Conservation (phyloP, 371 early-diverging fungal genomes). For the Mucor mucedo region DNA sequence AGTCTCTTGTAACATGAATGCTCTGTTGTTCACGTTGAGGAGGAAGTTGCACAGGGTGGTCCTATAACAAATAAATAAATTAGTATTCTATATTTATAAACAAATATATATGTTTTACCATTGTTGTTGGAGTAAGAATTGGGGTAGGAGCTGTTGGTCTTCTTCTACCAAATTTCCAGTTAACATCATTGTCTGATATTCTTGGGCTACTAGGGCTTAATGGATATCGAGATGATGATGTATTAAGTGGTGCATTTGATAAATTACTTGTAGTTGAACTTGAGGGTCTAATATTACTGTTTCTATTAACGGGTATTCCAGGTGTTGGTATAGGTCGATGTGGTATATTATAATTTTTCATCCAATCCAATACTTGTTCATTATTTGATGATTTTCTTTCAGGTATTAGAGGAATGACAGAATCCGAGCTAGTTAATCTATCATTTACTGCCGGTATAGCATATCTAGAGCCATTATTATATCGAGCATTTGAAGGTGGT, state of each 20-base stretch:
- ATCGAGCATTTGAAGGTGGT: conserved; percentile 8
- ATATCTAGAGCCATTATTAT: conserved; percentile 16
- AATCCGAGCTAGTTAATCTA: conserved; percentile 11
- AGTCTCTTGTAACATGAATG: conserved; percentile 40
- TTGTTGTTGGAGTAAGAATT: not conserved
- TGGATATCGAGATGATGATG: not conserved
- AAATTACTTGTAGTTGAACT: not conserved
- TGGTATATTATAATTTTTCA: conserved; percentile 32
- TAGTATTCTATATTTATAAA: not conserved
- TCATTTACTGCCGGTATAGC: conserved; percentile 1
- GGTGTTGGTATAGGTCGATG: conserved; percentile 13
- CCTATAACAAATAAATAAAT: conserved; percentile 9
- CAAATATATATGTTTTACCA: not conserved
- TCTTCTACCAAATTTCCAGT: conserved; percentile 29
- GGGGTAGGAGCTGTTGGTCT: conserved; percentile 5
- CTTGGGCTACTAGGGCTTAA: conserved; percentile 17
- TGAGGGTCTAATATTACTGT: not conserved
- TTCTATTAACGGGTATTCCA: not conserved
- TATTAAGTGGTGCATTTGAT: not conserved
- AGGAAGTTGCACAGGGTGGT: conserved; percentile 12
- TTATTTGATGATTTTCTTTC: conserved; percentile 37
- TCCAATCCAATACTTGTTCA: conserved; percentile 29
- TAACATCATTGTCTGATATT: conserved; percentile 13
- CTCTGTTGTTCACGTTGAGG: conserved; percentile 21
- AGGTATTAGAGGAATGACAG: conserved; percentile 28